phyloP scores from a whole-genome alignment of 1,284 basidiomycete genomes.

The Xerocomus amazonicus region DNA sequence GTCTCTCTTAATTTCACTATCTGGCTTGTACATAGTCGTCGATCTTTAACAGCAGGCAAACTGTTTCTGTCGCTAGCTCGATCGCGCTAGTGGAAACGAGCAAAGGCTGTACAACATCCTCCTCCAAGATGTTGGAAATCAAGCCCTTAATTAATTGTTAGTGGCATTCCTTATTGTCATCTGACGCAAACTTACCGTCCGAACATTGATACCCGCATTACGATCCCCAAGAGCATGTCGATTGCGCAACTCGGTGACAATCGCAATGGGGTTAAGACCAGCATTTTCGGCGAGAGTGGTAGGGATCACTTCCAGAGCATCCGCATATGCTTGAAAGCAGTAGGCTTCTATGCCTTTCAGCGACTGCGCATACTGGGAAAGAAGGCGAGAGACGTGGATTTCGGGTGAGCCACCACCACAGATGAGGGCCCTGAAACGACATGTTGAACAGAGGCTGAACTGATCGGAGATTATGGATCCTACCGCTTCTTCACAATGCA shows the following conservation, averaged over 20 bases:
- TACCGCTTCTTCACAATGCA: conserved; percentile 97
- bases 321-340: conserved; percentile 98
- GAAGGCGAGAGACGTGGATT: conserved; percentile 93
- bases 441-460: conserved; percentile 6
- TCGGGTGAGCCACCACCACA: conserved; percentile 98
- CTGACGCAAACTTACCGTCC: conserved; percentile 61
- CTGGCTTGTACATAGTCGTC: conserved; percentile 91
- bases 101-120: conserved; percentile 96
- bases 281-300: conserved; percentile 99
- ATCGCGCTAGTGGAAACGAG: conserved; percentile 95
- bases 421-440: conserved; percentile 75
- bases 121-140: conserved; percentile 95
- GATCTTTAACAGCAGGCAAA: conserved; percentile 93
- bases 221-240: conserved; percentile 93
- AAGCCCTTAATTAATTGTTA: conserved; percentile 59
- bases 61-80: conserved; percentile 95
- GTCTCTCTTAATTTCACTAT: conserved; percentile 30
- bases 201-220: conserved; percentile 97
- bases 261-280: conserved; percentile 95
- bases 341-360: conserved; percentile 99
- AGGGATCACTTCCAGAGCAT: conserved; percentile 97
- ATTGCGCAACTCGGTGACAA: conserved; percentile 97
- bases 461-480: neutral
- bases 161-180: neutral
- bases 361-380: conserved; percentile 91